A percentile compares a stretch with the other conserved stretches of the same genome.
Evolutionary conservation across 106 monocot species (phyloP).

Genomic region (Cymbidium sinense): DNA sequence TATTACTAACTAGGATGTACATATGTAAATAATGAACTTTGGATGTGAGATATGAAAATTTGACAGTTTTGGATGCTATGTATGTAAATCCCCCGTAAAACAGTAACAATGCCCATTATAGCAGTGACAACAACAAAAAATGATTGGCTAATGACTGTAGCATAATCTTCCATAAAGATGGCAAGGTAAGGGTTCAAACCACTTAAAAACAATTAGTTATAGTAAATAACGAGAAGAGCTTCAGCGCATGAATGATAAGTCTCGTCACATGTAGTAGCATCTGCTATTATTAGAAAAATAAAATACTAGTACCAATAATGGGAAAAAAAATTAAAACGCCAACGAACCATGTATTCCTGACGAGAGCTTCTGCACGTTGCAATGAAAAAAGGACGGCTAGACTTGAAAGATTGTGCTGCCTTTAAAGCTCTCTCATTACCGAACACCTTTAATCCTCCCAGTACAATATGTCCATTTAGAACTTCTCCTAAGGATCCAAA

Average conservation of each 20-base stretch:
- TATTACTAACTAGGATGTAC: no score
- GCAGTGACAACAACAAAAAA: no score
- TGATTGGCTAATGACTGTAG: no score
- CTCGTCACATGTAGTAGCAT: no score
- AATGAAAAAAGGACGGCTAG: constrained; percentile 9
- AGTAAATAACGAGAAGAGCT: background rate
- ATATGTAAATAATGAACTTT: no score
- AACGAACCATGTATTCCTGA: constrained; percentile 8
- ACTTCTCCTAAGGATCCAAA: background rate
- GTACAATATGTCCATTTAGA: constrained; percentile 7
- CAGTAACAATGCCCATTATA: no score
- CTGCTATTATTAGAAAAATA: background rate
- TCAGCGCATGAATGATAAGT: no score
- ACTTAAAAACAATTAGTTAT: background rate
- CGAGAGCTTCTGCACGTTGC: constrained; percentile 4
- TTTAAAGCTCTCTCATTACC: constrained; percentile 5
- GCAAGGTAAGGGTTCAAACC: no score
- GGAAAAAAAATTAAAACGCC: background rate
- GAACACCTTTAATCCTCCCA: constrained; percentile 1
- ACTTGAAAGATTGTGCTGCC: constrained; percentile 6
- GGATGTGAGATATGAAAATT: no score
- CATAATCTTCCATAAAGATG: no score
- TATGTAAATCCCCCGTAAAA: no score
- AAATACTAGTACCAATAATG: background rate
- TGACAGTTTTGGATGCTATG: no score